Evolutionary conservation across 495 filamentous ascomycete genomes (phyloP), one percentile per base, ranked within the genome.

Genomic region (Penicillium coffeae): DNA sequence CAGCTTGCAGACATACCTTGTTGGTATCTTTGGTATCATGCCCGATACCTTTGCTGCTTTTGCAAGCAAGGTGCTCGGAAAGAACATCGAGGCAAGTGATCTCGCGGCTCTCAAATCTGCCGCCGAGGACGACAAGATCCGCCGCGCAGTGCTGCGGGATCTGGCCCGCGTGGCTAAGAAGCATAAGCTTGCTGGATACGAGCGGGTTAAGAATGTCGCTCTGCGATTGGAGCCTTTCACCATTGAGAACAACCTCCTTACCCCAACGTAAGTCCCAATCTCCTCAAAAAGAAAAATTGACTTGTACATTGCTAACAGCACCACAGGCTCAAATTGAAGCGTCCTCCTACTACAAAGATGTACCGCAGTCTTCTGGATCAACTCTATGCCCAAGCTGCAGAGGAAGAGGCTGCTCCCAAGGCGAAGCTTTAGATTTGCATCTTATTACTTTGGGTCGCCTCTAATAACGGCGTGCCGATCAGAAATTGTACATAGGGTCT

Each of bases 181-280:
- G 69, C 83, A 87, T 51, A 91, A 89, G 70, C 89, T 97, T 63
- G 90, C 92, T 46, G 85, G 84, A 32, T 98, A 85, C 55, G 93
- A 98, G 78, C 76, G 82, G 42, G 86, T 97, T 16, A 81, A 75
- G 61, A 88, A 86, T 54, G 78, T 81, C 50, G 70, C 85, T 48
- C 68, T 98, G 42, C 81, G 86, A 59, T 45, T 96, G 15, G 93
- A 98, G 43, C 93, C 93, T 5, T 97, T 98, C 61, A 87, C 83
- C 8, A 83, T 97, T 53, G 93, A 96, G 54, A 97, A 98, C 62
- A 86, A 94, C 71, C 75, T 97, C 20, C 64, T 98, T 66, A 98
- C 93, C 13, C 93, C 93, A 12, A 98, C 93, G 91, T 96, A 79
- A 81, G 89, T 88, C 46, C 87, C 47, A n/a, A n/a, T n/a, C n/a